Evolutionary conservation across 1,284 basidiomycete species (phyloP).

Genomic region (Boletus nobilissimus): DNA sequence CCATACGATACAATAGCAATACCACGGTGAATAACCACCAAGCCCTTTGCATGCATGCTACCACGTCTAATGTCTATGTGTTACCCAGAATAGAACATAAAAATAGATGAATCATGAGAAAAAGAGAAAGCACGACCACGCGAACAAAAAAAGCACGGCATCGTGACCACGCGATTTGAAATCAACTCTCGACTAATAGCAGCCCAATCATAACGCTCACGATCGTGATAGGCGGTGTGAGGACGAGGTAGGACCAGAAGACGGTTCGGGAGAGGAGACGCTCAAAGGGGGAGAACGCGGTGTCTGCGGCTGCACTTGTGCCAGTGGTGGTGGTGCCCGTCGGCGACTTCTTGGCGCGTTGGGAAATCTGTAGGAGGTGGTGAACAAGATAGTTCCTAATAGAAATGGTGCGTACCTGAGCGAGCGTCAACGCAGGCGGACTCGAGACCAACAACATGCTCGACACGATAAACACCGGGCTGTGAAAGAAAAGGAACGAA

Average conservation of each 20-base stretch:
- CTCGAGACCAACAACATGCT: constrained; percentile 80
- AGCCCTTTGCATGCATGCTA: too few species aligned
- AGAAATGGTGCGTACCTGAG: constrained; percentile 62
- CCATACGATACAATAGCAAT: too few species aligned
- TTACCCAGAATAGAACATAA: background rate
- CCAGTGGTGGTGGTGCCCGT: background rate
- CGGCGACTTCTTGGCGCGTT: constrained; percentile 17
- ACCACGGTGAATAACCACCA: too few species aligned
- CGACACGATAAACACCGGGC: constrained; percentile 86
- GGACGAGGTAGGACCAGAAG: constrained; percentile 84
- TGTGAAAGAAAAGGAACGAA: background rate
- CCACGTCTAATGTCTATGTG: too few species aligned
- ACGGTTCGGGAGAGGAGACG: constrained; percentile 85
- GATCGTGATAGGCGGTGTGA: constrained; percentile 85
- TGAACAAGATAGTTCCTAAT: background rate
- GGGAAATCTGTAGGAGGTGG: constrained; percentile 32
- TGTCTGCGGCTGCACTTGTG: too few species aligned
- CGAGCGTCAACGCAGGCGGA: constrained; percentile 84
- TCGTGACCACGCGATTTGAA: background rate
- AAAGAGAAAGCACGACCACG: too few species aligned
- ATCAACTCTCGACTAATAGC: constrained; percentile 59
- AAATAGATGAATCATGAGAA: background rate
- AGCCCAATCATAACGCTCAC: constrained; percentile 80
- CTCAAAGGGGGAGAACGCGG: constrained; percentile 66
- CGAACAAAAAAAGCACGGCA: too few species aligned